Evolutionary conservation across 129 eudicot genomes (phyloP), one percentile per base, ranked within the genome.

Genomic region (Artemisia tridentata): DNA sequence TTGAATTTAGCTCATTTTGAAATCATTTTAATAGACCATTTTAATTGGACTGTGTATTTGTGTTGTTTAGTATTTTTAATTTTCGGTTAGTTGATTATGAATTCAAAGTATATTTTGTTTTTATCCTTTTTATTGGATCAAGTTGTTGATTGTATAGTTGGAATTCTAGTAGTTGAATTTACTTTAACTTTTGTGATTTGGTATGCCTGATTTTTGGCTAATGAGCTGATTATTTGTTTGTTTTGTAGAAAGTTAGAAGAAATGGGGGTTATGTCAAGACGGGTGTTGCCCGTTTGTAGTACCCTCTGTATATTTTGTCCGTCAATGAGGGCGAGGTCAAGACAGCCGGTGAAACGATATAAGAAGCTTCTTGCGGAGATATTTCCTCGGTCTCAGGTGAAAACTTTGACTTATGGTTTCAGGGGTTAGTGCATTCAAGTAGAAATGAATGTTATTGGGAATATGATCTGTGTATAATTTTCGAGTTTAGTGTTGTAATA

Each of bases 251-350:
- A 62, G 63, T 65, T 12, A 20, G 11, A 14, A 16, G 70, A 63
- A 72, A 89, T 89, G 96, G 96, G 96, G 79, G 92, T 86, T 81
- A 86, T 89, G 84, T 89, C 96, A 53, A 86, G 96, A 45, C 83
- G 86, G 79, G 96, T 89, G 69, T 54, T 89, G 27, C 96, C 96
- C 18, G 96, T 67, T 29, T 89, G 96, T 73, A 80, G 92, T 34
- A 86, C 81, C 80, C 69, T 89, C 65, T 89, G 96, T 64, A 75
- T 86, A 57, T 89, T 82, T 82, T 89, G 96, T 17, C 96, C 96
- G n/a, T 84, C 96, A 3, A 34, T 89, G 82, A 80, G 96, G 58
- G 96, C 96, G 3, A 82, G 92, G 77, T 89, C 96, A 3, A 82
- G 96, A 63, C 96, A 89, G 75, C 96, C 92, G 0, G 96, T 89